Evolutionary conservation across 2,329 filamentous ascomycete species (phyloP).

Genomic region (Diplodia mutila): DNA sequence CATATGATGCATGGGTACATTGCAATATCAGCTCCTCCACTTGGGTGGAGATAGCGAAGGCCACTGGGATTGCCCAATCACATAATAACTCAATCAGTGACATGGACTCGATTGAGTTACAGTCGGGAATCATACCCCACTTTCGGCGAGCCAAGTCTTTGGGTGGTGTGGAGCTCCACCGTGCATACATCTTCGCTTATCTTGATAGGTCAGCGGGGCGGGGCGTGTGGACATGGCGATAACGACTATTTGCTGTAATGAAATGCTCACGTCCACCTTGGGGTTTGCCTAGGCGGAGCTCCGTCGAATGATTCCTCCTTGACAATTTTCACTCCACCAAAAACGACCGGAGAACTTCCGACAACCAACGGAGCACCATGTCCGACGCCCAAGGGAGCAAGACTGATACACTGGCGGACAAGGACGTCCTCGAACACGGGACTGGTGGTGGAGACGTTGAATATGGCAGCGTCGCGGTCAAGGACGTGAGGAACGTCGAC

Average conservation of each 20-base stretch:
- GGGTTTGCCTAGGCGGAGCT: not conserved
- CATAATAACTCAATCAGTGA: no score
- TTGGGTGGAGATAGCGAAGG: not conserved
- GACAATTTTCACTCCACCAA: not conserved
- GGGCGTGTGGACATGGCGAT: not conserved
- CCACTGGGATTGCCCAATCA: not conserved
- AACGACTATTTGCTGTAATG: not conserved
- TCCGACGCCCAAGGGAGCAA: not conserved
- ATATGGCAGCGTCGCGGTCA: not conserved
- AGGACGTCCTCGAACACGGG: not conserved
- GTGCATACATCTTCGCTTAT: not conserved
- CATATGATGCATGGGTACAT: no score
- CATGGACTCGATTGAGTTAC: no score
- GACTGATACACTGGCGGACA: not conserved
- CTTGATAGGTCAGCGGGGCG: not conserved
- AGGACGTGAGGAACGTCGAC: not conserved
- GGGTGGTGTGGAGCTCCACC: not conserved
- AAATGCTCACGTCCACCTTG: not conserved
- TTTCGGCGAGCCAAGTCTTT: no score
- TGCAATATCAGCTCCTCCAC: not conserved
- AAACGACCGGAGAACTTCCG: not conserved
- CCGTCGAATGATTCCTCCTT: not conserved
- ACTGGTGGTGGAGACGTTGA: not conserved
- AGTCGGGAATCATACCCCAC: no score
- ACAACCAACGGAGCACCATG: not conserved